Evolutionary conservation across 495 filamentous ascomycete species (phyloP).

Genomic region (Letharia lupina): DNA sequence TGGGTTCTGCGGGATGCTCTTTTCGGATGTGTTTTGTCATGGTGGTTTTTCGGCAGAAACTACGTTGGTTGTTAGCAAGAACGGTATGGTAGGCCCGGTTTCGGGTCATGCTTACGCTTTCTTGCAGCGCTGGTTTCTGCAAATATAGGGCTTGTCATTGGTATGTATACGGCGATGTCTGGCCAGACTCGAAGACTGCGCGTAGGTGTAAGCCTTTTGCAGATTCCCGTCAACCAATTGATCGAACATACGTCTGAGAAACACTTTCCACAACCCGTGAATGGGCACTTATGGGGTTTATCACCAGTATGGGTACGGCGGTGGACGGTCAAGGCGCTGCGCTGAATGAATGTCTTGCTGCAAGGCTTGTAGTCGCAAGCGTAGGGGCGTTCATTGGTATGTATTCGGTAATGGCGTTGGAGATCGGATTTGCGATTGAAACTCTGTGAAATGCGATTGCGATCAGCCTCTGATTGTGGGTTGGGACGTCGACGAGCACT

Average conservation of each 20-base stretch:
- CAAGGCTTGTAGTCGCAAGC: conserved; percentile 60
- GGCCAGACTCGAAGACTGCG: conserved; percentile 76
- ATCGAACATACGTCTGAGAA: conserved; percentile 64
- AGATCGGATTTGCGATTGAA: conserved; percentile 93
- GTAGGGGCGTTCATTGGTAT: conserved; percentile 83
- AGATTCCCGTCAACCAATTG: conserved; percentile 14
- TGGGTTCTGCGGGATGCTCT: conserved; percentile 22
- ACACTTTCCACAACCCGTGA: conserved; percentile 69
- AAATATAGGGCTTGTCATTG: conserved; percentile 77
- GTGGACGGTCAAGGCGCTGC: conserved; percentile 80
- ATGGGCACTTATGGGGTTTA: conserved; percentile 78
- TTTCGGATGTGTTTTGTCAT: conserved; percentile 62
- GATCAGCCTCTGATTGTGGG: conserved; percentile 4
- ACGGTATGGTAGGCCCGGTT: neutral
- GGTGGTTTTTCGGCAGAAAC: conserved; percentile 83
- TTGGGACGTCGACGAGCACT: neutral
- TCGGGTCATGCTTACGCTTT: conserved; percentile 54
- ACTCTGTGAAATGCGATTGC: conserved; percentile 42
- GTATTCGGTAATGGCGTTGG: conserved; percentile 79
- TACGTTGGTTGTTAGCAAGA: conserved; percentile 31
- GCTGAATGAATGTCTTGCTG: conserved; percentile 84
- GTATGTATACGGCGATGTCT: conserved; percentile 82
- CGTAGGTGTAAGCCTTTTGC: conserved; percentile 19
- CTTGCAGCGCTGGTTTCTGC: conserved; percentile 65
- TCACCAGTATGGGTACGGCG: conserved; percentile 82